Evolutionary conservation across 495 filamentous ascomycete species (phyloP).

Genomic region (Neurospora hispaniola): DNA sequence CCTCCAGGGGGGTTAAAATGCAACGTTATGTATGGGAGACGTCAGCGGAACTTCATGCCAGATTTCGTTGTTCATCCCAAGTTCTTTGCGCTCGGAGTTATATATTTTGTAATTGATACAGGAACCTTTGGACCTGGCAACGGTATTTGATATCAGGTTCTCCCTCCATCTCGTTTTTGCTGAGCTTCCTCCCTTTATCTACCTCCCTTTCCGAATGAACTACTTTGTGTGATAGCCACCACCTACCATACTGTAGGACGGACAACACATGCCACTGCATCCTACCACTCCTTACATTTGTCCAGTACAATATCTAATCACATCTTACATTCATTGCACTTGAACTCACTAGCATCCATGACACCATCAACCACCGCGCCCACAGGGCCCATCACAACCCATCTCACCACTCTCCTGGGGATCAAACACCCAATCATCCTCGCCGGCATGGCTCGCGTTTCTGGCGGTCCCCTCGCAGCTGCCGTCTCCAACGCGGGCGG

Average conservation of each 20-base stretch:
- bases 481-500: constrained; percentile 83
- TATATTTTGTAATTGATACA: too few species aligned
- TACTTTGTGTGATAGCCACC: background rate
- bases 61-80: background rate
- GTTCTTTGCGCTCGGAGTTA: background rate
- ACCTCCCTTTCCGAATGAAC: background rate
- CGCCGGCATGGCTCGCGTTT: constrained; percentile 80
- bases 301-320: background rate
- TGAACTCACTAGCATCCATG: background rate
- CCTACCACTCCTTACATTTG: background rate
- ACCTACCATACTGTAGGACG: background rate
- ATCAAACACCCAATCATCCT: constrained; percentile 78
- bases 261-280: background rate
- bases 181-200: background rate
- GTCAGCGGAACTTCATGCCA: background rate
- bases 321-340: background rate
- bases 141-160: background rate
- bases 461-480: constrained; percentile 65
- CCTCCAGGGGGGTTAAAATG: background rate
- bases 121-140: background rate
- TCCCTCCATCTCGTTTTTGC: background rate
- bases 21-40: background rate
- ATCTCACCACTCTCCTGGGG: constrained; percentile 59
- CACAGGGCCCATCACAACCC: constrained; percentile 53
- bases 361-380: constrained; percentile 14